Base-by-base conservation (phyloP, 1,139 yeast genomes). In the Suhomyces terraborum region DNA sequence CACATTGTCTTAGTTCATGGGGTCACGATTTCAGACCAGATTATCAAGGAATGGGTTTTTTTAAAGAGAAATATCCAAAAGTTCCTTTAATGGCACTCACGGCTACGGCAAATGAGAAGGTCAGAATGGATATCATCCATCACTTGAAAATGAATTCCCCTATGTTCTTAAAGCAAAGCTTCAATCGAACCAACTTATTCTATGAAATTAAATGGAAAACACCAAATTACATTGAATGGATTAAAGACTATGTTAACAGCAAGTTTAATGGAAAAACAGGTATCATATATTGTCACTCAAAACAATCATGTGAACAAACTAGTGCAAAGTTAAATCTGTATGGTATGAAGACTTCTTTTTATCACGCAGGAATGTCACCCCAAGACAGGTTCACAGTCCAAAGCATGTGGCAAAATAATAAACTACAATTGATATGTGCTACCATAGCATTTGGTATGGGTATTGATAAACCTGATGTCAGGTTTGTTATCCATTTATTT, bases 381-480 rank as follows among this genome's bases (percentile, higher is more conserved):
- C 87, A 84, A 13, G 91, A 84, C 28, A 69, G 98, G 46, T 67
- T 80, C 14, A 55, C 64, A 4, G 80, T 88, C 16, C 98, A 94
- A 61, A 69, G 68, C 20, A 73, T 69, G 34, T 94, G 99, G 99
- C 98, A 94, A 59, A 61, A 67, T 2, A 86, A 86, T 43, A 60
- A 65, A 18, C 65, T 83, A 14, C 86, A 82, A 55, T 82, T 89
- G 1, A 88, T 93, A 8, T 93, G 98, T 66, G 98, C 98, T 0
- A 93, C 98, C 0, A 88, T 93, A 51, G 98, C 98, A 0, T 93
- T 93, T 72, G 98, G 98, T 23, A 93, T 93, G 98, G 98, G 98
- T 40, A 93, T 93, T 45, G 98, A 93, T 66, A 93, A 93, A 59
- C 88, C 97, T 0, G 95, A 93, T 62, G 98, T 93, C 7, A 67